phyloP scores from a whole-genome alignment of 2,329 filamentous ascomycete species.

The Microcyclospora pomicola region DNA sequence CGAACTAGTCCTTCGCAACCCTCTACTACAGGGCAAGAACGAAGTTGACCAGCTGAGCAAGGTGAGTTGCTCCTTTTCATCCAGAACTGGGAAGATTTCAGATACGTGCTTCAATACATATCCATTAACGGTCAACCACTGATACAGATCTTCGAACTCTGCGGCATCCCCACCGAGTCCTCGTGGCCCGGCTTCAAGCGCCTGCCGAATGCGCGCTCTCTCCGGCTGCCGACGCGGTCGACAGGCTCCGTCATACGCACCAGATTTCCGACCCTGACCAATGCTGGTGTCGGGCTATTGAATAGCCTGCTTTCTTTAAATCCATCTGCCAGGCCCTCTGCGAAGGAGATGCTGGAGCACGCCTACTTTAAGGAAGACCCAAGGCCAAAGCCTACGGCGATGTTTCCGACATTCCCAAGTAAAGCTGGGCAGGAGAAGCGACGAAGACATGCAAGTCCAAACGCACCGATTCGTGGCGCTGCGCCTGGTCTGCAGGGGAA shows the following conservation, averaged over 20 bases:
- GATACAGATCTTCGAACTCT: constrained; percentile 64
- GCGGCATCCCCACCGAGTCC: constrained; percentile 70
- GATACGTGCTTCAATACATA: neutral
- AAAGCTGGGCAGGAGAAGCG: constrained; percentile 85
- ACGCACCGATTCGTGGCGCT: constrained; percentile 64
- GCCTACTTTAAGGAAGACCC: constrained; percentile 82
- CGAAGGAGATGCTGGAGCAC: constrained; percentile 61
- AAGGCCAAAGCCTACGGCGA: constrained; percentile 71
- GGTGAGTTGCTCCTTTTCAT: constrained; percentile 24
- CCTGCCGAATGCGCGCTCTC: constrained; percentile 69
- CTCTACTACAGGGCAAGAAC: constrained; percentile 75
- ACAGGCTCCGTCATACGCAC: constrained; percentile 47
- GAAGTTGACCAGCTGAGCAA: constrained; percentile 80
- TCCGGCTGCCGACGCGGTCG: constrained; percentile 46
- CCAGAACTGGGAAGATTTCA: constrained; percentile 14
- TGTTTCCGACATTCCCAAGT: constrained; percentile 95
- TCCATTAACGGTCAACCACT: neutral
- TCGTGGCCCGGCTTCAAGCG: constrained; percentile 77
- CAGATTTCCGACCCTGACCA: constrained; percentile 68
- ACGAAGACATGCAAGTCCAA: constrained; percentile 57
- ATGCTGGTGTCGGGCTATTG: constrained; percentile 58
- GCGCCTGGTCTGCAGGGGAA: constrained; percentile 22
- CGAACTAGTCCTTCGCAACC: constrained; percentile 72
- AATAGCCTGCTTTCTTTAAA: constrained; percentile 59
- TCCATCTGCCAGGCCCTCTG: constrained; percentile 55